Conservation (phyloP, 2,329 filamentous ascomycete species). For the Teratosphaeria zuluensis region DNA sequence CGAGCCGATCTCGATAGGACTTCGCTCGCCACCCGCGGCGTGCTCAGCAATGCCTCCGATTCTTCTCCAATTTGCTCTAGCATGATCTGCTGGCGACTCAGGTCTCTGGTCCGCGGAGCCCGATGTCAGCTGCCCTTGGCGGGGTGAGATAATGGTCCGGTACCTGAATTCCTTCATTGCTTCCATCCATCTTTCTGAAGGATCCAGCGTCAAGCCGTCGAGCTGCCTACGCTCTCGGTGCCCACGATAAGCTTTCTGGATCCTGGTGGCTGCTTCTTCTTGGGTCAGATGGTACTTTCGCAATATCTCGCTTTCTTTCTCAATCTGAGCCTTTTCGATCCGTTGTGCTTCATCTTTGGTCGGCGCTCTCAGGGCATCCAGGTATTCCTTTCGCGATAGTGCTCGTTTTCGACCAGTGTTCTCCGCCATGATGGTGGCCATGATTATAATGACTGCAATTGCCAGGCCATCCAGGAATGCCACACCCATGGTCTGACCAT, state of each 20-base stretch:
- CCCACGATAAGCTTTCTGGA: constrained; percentile 60
- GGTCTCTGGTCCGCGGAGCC: not conserved
- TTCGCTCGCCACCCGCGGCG: constrained; percentile 57
- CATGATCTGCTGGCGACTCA: constrained; percentile 8
- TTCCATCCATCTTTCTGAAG: constrained; percentile 60
- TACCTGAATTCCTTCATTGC: constrained; percentile 34
- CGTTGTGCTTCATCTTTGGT: constrained; percentile 9
- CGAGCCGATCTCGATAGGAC: constrained; percentile 8
- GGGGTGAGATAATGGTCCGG: constrained; percentile 15
- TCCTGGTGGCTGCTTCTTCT: constrained; percentile 20
- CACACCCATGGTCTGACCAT: not conserved
- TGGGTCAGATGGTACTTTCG: constrained; percentile 15
- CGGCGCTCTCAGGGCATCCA: constrained; percentile 14
- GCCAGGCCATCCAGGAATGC: constrained; percentile 1
- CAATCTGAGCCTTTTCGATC: constrained; percentile 17
- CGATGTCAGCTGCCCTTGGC: not conserved
- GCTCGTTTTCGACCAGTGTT: constrained; percentile 4
- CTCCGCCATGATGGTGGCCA: constrained; percentile 3
- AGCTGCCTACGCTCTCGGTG: constrained; percentile 65
- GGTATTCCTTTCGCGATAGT: constrained; percentile 17
- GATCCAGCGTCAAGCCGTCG: constrained; percentile 56
- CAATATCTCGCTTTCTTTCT: constrained; percentile 15
- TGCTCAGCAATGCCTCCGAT: constrained; percentile 59
- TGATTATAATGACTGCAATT: not conserved
- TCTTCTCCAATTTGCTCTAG: constrained; percentile 65